A percentile compares a stretch with the other conserved stretches of the same genome.
Evolutionary conservation across 2,329 filamentous ascomycete genomes (phyloP).

Genomic region (Mariannaea elegans): DNA sequence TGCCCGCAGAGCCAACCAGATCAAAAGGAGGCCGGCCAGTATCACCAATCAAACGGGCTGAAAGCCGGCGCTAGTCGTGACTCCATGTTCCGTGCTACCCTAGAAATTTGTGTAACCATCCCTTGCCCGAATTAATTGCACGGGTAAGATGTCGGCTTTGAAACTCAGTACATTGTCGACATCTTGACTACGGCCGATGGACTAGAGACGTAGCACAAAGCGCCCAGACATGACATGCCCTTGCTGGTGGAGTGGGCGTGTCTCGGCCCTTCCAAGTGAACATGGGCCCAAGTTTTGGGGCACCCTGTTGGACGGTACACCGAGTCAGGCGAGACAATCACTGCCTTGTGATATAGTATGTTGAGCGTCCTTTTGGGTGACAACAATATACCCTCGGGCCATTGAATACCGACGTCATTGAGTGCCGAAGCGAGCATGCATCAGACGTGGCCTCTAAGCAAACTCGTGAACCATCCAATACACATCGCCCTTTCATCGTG

Average conservation of each 20-base stretch:
- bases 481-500: not conserved
- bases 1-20: not conserved
- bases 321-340: not conserved
- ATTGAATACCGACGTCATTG: constrained; percentile 3
- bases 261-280: too few species aligned
- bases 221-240: not conserved
- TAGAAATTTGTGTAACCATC: constrained; percentile 9
- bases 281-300: too few species aligned
- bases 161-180: not conserved
- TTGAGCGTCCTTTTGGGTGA: not conserved
- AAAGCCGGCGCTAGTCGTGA: constrained; percentile 26
- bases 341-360: not conserved
- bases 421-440: not conserved
- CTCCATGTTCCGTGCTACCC: not conserved
- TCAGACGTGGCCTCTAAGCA: not conserved
- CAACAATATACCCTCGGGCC: not conserved
- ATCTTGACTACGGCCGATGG: not conserved
- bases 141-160: not conserved
- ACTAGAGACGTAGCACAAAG: not conserved
- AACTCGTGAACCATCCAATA: not conserved
- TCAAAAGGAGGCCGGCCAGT: not conserved
- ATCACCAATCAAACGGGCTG: not conserved
- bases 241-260: too few species aligned
- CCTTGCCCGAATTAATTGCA: too few species aligned
- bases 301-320: not conserved